Evolutionary conservation across 805 yeast genomes (phyloP).

Genomic region (Zygotorulaspora florentina): DNA sequence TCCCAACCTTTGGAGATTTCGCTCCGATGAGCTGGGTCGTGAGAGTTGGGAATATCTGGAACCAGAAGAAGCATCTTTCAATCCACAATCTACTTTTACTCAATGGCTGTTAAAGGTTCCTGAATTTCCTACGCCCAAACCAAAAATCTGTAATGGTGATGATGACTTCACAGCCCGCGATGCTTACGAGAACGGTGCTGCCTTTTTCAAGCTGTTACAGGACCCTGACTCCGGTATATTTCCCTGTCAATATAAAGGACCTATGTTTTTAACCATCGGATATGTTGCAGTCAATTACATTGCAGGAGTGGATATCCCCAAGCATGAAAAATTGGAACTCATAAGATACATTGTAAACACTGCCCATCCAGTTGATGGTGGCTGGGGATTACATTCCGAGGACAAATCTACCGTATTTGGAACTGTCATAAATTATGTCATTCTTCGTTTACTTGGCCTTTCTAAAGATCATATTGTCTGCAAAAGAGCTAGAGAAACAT

Average conservation of each 20-base stretch:
- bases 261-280: conserved; percentile 95
- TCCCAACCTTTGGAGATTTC: conserved; percentile 66
- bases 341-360: conserved; percentile 84
- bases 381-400: conserved; percentile 94
- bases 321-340: conserved; percentile 61
- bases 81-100: conserved; percentile 52
- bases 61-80: conserved; percentile 36
- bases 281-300: conserved; percentile 71
- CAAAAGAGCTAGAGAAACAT: conserved; percentile 65
- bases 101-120: conserved; percentile 50
- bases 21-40: conserved; percentile 66
- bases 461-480: conserved; percentile 71
- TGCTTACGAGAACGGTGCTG: conserved; percentile 70
- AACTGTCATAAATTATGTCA: conserved; percentile 80
- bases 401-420: conserved; percentile 97
- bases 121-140: conserved; percentile 37
- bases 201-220: conserved; percentile 65
- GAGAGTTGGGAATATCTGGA: conserved; percentile 73
- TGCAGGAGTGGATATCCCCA: conserved; percentile 63
- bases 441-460: conserved; percentile 76
- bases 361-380: conserved; percentile 98
- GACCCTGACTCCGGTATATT: conserved; percentile 75
- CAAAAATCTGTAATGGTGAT: conserved; percentile 27
- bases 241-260: conserved; percentile 94
- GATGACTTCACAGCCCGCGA: conserved; percentile 43